Conservation (phyloP, 2,329 filamentous ascomycete species). For the Talaromyces piceae region DNA sequence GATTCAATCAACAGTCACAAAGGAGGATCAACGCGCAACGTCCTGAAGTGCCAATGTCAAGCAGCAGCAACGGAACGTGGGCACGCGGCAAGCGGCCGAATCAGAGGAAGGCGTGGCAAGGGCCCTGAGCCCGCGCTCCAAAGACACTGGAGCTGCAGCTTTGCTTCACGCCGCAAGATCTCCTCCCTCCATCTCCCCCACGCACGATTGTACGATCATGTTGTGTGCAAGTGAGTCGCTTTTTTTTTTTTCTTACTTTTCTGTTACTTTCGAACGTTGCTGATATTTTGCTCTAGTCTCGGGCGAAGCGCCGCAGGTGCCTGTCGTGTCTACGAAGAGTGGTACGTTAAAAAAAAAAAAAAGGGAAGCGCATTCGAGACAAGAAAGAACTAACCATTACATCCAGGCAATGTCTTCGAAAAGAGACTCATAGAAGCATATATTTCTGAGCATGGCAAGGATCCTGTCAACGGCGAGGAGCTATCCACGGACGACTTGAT, state of each 20-base stretch:
- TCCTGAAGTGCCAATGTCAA: neutral
- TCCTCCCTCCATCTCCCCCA: conserved; percentile 13
- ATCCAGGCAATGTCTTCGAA: conserved; percentile 78
- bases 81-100: conserved; percentile 23
- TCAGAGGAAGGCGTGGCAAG: conserved; percentile 21
- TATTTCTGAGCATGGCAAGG: conserved; percentile 84
- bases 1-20: neutral
- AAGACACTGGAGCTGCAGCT: conserved; percentile 21
- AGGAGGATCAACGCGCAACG: neutral
- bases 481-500: conserved; percentile 78
- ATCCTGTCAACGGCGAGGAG: conserved; percentile 82
- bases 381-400: conserved; percentile 4
- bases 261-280: neutral
- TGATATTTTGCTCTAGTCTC: conserved; percentile 58
- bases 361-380: neutral
- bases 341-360: conserved; percentile 48
- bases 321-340: conserved; percentile 90
- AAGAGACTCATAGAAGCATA: conserved; percentile 93
- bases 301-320: conserved; percentile 89
- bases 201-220: conserved; percentile 35
- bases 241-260: neutral
- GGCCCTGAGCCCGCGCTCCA: conserved; percentile 19
- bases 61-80: neutral
- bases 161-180: conserved; percentile 21
- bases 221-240: conserved; percentile 57